These are phyloP conservation scores for Trichocomaceae sp. DNA, from an alignment of 2,329 filamentous ascomycete genomes.

Conservation along the genomic window DNA sequence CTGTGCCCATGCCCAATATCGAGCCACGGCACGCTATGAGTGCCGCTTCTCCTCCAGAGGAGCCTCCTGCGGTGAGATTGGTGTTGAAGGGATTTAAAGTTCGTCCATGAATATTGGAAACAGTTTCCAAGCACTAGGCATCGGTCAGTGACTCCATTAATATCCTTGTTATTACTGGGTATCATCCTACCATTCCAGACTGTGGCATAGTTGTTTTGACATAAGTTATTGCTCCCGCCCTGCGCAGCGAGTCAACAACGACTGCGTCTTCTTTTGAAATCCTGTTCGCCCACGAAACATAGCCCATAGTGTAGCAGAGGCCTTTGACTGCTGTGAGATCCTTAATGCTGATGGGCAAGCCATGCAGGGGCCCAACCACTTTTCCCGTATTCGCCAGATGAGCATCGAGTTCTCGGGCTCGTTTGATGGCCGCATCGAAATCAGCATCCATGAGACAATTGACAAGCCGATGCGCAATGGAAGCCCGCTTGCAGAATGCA, in stretches of 20 bases:
- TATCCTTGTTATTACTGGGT: constrained; percentile 49
- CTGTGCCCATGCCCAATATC: constrained; percentile 56
- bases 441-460: not conserved
- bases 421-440: not conserved
- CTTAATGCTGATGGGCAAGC: constrained; percentile 49
- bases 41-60: constrained; percentile 50
- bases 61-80: constrained; percentile 27
- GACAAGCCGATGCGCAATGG: constrained; percentile 20
- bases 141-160: constrained; percentile 19
- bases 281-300: not conserved
- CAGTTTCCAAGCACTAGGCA: constrained; percentile 16
- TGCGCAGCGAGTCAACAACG: constrained; percentile 33
- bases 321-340: constrained; percentile 55
- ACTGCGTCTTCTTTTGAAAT: constrained; percentile 14
- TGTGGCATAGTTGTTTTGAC: constrained; percentile 52
- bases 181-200: constrained; percentile 49
- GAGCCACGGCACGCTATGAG: constrained; percentile 56
- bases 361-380: constrained; percentile 43
- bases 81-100: constrained; percentile 36
- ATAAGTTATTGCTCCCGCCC: constrained; percentile 49
- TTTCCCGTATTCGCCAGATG: not conserved
- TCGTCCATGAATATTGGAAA: constrained; percentile 38
- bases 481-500: constrained; percentile 43
- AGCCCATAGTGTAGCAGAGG: constrained; percentile 48
- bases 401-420: not conserved